Evolutionary conservation across 163 green algal species (phyloP).

Genomic region (Prototheca wickerhamii): DNA sequence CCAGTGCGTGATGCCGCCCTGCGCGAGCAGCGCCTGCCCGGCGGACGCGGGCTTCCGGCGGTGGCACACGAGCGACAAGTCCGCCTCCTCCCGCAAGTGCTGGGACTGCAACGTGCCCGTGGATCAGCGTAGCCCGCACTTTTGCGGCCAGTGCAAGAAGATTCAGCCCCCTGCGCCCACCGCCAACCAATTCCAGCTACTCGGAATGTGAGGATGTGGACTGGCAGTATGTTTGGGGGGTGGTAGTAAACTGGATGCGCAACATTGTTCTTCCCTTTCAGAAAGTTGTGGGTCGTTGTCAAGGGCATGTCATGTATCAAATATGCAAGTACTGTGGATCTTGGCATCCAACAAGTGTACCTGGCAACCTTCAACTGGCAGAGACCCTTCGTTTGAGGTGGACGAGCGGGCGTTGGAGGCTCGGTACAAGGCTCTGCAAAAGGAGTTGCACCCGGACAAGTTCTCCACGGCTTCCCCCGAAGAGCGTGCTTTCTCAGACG

Average conservation of each 20-base stretch:
- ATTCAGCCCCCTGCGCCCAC: constrained; percentile 2
- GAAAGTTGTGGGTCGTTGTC: not conserved
- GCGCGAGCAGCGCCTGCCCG: not conserved
- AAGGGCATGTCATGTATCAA: not conserved
- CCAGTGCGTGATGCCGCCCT: not conserved
- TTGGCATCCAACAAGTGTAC: not conserved
- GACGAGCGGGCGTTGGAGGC: constrained; percentile 26
- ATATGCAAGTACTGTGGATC: not conserved
- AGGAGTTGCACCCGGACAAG: constrained; percentile 45
- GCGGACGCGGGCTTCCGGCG: not conserved
- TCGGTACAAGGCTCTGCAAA: constrained; percentile 37
- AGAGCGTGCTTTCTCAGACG: constrained; percentile 32
- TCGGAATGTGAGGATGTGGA: not conserved
- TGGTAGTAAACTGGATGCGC: not conserved
- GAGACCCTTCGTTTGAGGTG: constrained; percentile 20
- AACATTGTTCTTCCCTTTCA: not conserved
- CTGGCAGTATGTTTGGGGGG: too few species aligned
- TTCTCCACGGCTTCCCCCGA: constrained; percentile 20
- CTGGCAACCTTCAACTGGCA: not conserved
- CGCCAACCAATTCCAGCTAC: not conserved
- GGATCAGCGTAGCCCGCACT: not conserved
- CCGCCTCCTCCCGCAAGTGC: not conserved
- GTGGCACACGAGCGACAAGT: constrained; percentile 1
- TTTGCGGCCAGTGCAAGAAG: constrained; percentile 9
- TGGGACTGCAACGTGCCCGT: constrained; percentile 3